A percentile compares a stretch with the other conserved stretches of the same genome.
Evolutionary conservation across 169 alveolate species (phyloP).

Genomic region (Eimeria acervulina): DNA sequence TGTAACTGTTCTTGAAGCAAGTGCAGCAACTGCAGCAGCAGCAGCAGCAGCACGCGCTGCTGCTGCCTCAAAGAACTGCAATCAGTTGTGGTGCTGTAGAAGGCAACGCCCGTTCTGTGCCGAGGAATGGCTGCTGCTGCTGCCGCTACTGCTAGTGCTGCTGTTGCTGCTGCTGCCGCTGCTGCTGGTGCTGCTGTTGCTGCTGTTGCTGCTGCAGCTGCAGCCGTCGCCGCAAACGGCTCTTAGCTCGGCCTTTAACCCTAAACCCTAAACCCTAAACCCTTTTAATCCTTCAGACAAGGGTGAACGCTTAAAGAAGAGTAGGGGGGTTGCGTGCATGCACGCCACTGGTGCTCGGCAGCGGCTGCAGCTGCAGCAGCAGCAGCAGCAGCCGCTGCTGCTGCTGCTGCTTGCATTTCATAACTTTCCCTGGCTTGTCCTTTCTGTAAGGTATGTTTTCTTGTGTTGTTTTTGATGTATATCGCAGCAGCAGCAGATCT

Average conservation of each 20-base stretch:
- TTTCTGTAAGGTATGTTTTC: background rate
- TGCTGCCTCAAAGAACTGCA: background rate
- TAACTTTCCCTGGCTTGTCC: background rate
- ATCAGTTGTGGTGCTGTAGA: background rate
- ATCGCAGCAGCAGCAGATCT: too few relatives aligned
- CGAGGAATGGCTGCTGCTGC: conserved; percentile 8
- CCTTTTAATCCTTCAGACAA: background rate
- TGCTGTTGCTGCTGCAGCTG: background rate
- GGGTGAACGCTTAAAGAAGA: background rate
- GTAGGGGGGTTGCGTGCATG: conserved; percentile 2
- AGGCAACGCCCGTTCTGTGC: background rate
- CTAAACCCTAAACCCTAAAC: background rate
- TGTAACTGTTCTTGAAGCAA: background rate
- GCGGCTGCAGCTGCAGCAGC: conserved; percentile 5
- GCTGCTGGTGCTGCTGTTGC: conserved; percentile 31
- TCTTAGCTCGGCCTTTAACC: background rate
- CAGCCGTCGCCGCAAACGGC: background rate
- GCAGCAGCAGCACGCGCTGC: conserved; percentile 4
- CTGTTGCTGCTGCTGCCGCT: conserved; percentile 22
- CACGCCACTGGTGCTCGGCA: background rate
- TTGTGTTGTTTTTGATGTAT: too few relatives aligned
- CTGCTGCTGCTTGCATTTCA: too few relatives aligned
- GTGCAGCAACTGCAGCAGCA: conserved; percentile 31
- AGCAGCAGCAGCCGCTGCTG: conserved; percentile 37
- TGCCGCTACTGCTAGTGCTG: conserved; percentile 1